Conservation (phyloP, 352 stramenopile species). For the Poterioochromonas sp. region DNA sequence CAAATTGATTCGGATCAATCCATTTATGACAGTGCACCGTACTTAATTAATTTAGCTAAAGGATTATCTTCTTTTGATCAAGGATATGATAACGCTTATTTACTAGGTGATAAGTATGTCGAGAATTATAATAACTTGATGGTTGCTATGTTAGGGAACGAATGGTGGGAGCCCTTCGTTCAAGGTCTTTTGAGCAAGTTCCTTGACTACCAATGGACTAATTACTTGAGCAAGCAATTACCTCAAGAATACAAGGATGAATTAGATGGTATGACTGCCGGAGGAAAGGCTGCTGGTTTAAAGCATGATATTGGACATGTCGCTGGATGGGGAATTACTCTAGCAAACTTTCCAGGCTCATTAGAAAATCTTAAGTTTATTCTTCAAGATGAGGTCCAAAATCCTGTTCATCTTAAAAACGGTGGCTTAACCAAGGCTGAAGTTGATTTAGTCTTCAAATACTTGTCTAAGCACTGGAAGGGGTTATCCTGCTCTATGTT, state of each 20-base stretch:
- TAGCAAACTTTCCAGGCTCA: slow-evolving; percentile 36
- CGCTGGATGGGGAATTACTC: neutral
- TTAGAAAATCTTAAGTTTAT: slow-evolving; percentile 29
- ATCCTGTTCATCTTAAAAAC: neutral
- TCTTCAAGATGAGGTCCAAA: slow-evolving; percentile 24
- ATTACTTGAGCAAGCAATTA: slow-evolving; percentile 32
- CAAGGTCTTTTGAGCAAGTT: slow-evolving; percentile 25
- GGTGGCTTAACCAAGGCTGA: neutral
- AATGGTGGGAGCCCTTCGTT: neutral
- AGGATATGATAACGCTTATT: slow-evolving; percentile 4
- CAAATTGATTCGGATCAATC: neutral
- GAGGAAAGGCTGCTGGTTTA: slow-evolving; percentile 10
- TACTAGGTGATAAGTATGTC: slow-evolving; percentile 4
- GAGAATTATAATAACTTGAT: slow-evolving; percentile 35
- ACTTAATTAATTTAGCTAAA: neutral
- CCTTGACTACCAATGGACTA: slow-evolving; percentile 38
- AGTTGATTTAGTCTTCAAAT: neutral
- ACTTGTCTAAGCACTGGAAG: slow-evolving; percentile 13
- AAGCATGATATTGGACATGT: slow-evolving; percentile 25
- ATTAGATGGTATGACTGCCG: slow-evolving; percentile 20
- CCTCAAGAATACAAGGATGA: slow-evolving; percentile 33
- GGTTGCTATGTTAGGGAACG: slow-evolving; percentile 25
- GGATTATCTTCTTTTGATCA: neutral
- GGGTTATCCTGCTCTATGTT: slow-evolving; percentile 36
- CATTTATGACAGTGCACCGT: neutral